Conservation (phyloP, 805 yeast genomes). For the Cyberlindnera maclurae region DNA sequence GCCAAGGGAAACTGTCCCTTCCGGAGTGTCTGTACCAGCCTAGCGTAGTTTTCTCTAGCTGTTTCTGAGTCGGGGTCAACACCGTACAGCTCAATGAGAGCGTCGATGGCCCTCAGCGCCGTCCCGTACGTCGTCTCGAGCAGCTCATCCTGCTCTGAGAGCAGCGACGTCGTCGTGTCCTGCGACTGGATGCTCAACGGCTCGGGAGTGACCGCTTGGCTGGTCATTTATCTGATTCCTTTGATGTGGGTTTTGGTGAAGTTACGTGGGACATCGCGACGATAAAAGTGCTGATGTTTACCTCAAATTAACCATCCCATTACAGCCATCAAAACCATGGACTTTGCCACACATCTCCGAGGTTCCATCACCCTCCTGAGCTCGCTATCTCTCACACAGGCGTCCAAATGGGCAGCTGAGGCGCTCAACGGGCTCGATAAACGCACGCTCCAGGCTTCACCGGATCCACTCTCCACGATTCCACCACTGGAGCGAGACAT, state of each 20-base stretch:
- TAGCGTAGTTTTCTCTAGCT: conserved; percentile 1
- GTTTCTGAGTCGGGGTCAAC: conserved; percentile 9
- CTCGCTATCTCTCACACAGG: conserved; percentile 37
- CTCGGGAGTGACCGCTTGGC: background rate
- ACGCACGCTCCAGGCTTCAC: too few species aligned
- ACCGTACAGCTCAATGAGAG: conserved; percentile 12
- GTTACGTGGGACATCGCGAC: too few species aligned
- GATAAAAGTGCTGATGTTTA: too few species aligned
- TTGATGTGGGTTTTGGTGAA: background rate
- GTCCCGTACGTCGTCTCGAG: conserved; percentile 8
- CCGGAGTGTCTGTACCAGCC: conserved; percentile 1
- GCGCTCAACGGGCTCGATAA: conserved; percentile 37
- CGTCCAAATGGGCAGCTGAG: conserved; percentile 82
- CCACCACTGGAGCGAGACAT: conserved; percentile 42
- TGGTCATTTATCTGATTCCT: too few species aligned
- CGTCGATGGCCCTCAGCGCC: conserved; percentile 8
- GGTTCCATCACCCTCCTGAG: too few species aligned
- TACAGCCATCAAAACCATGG: background rate
- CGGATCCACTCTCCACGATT: too few species aligned
- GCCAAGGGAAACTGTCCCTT: conserved; percentile 3
- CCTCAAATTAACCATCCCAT: background rate
- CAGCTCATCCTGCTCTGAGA: conserved; percentile 7
- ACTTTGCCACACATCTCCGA: too few species aligned
- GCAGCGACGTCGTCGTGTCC: background rate
- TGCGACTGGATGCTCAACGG: conserved; percentile 1